Evolutionary conservation across 2,329 filamentous ascomycete species (phyloP).

Genomic region (Aspergillus calidoustus): DNA sequence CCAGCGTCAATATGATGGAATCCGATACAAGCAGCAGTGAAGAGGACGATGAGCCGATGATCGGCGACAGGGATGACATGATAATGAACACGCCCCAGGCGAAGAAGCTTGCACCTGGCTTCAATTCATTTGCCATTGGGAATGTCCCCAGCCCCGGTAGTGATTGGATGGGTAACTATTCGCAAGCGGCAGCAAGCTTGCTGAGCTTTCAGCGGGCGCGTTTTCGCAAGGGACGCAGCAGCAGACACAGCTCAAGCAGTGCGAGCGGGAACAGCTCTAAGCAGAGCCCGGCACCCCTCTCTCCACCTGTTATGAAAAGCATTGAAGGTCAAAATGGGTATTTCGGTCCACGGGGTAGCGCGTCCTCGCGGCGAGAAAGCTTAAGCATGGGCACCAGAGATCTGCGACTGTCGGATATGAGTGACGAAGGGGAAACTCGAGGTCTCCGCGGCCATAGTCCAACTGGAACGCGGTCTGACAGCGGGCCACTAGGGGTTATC

Average conservation of each 20-base stretch:
- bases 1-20: constrained; percentile 77
- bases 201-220: constrained; percentile 75
- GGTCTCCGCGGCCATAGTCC: constrained; percentile 41
- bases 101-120: constrained; percentile 57
- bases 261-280: constrained; percentile 72
- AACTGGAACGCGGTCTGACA: constrained; percentile 44
- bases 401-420: constrained; percentile 76
- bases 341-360: constrained; percentile 56
- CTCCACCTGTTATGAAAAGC: constrained; percentile 69
- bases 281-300: constrained; percentile 72
- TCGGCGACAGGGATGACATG: constrained; percentile 74
- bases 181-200: constrained; percentile 74
- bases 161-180: constrained; percentile 67
- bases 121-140: constrained; percentile 53
- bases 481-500: constrained; percentile 74
- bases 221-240: constrained; percentile 61
- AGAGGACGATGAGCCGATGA: constrained; percentile 64
- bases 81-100: constrained; percentile 80
- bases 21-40: constrained; percentile 78
- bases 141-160: constrained; percentile 58
- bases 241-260: constrained; percentile 70
- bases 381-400: constrained; percentile 90
- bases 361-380: constrained; percentile 75
- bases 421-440: constrained; percentile 73
- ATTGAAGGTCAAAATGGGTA: constrained; percentile 59